phyloP scores from a whole-genome alignment of 176 grass and related monocot species.

The bread wheat (Triticum aestivum) region IWGSC_CS_RefSeq_v2.1 NC_057807.1:385890956-385891455 shows the following conservation, averaged over 20 bases:
- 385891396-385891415: not conserved
- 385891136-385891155: constrained; percentile 30
- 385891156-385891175: constrained; percentile 35
- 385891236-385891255: not conserved
- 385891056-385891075: constrained; percentile 30
- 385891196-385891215: constrained; percentile 6
- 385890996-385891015: constrained; percentile 17
- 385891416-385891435: not conserved
- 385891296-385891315: not conserved
- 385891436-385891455: not conserved
- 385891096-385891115: constrained; percentile 37
- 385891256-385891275: not conserved
- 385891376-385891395: not conserved
- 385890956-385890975: not conserved
- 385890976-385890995: not conserved
- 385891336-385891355: not conserved
- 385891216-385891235: not conserved
- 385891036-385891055: constrained; percentile 29
- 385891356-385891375: not conserved
- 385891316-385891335: not conserved
- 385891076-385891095: constrained; percentile 25
- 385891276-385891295: not conserved
- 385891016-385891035: constrained; percentile 31
- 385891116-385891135: constrained; percentile 18
- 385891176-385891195: constrained; percentile 15